Conservation (phyloP, 2,329 filamentous ascomycete species). For the Fusarium sp. region DNA sequence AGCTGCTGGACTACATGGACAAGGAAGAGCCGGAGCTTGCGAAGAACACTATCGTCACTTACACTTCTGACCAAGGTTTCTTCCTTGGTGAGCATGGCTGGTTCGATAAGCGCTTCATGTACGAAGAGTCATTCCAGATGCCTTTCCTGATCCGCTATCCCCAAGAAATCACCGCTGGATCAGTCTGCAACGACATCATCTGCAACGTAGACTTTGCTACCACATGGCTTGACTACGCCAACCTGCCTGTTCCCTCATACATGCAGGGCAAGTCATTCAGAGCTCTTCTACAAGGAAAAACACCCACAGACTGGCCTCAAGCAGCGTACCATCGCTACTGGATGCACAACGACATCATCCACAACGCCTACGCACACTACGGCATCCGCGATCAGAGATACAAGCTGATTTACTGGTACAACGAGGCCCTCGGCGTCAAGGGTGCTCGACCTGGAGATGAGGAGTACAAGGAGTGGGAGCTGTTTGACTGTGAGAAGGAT, state of each 20-base stretch:
- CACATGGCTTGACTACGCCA: slow-evolving; percentile 57
- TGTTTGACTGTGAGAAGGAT: slow-evolving; percentile 61
- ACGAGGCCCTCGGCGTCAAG: slow-evolving; percentile 55
- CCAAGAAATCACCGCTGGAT: slow-evolving; percentile 49
- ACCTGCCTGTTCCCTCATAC: slow-evolving; percentile 53
- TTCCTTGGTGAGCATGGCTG: slow-evolving; percentile 65
- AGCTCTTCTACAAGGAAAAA: slow-evolving; percentile 48
- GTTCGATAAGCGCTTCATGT: slow-evolving; percentile 67
- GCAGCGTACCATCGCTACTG: slow-evolving; percentile 63
- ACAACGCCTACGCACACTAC: slow-evolving; percentile 61
- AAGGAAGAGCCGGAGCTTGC: slow-evolving; percentile 49
- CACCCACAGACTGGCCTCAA: slow-evolving; percentile 57
- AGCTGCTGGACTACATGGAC: slow-evolving; percentile 55
- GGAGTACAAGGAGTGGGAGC: slow-evolving; percentile 60
- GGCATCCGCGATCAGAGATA: slow-evolving; percentile 59
- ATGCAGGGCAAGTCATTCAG: slow-evolving; percentile 61
- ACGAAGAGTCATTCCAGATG: slow-evolving; percentile 65
- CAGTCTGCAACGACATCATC: slow-evolving; percentile 57
- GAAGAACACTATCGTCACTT: slow-evolving; percentile 59
- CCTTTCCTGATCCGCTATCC: slow-evolving; percentile 60
- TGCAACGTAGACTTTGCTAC: slow-evolving; percentile 63
- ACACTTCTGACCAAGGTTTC: slow-evolving; percentile 63
- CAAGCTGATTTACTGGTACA: slow-evolving; percentile 66
- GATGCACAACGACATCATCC: slow-evolving; percentile 62
- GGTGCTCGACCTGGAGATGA: slow-evolving; percentile 54